Percentiles rank a stretch among this genome's conserved stretches.
Conservation (phyloP, 768 basidiomycete genomes). For the Auricularia heimuer region DNA sequence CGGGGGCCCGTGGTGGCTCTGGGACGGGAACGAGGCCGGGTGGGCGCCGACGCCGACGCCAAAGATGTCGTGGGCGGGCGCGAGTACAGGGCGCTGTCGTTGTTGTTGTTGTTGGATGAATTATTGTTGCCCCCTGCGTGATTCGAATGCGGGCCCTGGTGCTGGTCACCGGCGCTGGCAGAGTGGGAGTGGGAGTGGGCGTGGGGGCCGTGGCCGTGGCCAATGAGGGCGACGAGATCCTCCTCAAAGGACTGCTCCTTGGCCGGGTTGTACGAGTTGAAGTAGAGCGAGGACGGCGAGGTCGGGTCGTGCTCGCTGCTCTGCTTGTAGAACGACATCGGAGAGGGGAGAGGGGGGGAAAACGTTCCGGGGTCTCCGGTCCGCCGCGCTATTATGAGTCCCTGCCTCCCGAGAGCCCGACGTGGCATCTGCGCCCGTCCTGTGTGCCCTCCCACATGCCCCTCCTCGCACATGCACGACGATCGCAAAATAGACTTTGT, state of each 20-base stretch:
- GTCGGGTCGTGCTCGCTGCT: neutral
- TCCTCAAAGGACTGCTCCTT: conserved; percentile 34
- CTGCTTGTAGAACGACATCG: neutral
- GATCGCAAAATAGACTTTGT: too few relatives aligned
- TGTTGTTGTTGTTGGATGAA: too few relatives aligned
- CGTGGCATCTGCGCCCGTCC: too few relatives aligned
- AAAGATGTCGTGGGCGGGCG: conserved; percentile 46
- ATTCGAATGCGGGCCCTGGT: conserved; percentile 18
- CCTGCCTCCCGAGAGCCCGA: too few relatives aligned
- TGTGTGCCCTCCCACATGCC: too few relatives aligned
- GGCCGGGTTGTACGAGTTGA: neutral
- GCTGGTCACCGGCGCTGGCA: conserved; percentile 26
- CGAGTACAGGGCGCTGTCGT: conserved; percentile 29
- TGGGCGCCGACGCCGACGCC: conserved; percentile 45
- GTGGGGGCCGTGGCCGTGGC: conserved; percentile 20
- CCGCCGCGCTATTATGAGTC: neutral
- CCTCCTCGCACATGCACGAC: too few relatives aligned
- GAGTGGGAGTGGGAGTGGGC: conserved; percentile 22
- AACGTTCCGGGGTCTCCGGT: neutral
- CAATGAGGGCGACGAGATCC: conserved; percentile 57
- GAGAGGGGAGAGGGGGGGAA: neutral
- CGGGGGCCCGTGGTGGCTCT: neutral
- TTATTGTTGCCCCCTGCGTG: neutral
- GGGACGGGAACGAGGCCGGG: conserved; percentile 23
- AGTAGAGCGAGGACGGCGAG: neutral